A percentile compares a stretch with the other conserved stretches of the same genome.
Evolutionary conservation across 2,329 filamentous ascomycete genomes (phyloP).

Genomic region (Beauveria caledonica): DNA sequence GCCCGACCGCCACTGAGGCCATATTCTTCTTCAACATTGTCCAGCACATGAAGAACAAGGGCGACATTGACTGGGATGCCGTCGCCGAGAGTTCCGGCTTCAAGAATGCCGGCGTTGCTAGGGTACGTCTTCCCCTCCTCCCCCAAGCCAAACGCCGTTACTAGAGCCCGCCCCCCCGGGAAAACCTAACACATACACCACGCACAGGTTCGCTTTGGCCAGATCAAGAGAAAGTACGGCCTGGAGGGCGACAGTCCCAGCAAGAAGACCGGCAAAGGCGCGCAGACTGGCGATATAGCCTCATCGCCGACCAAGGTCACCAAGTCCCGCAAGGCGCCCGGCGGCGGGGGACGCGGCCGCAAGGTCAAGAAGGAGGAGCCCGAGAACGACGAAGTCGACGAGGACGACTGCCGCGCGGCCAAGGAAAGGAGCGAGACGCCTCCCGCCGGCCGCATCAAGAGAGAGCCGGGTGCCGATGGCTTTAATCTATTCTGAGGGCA

Average conservation of each 20-base stretch:
- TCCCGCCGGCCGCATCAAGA: constrained; percentile 4
- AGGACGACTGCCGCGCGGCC: background rate
- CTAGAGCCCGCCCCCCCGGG: too few species aligned
- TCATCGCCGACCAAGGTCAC: constrained; percentile 5
- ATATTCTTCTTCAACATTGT: constrained; percentile 38
- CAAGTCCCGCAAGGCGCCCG: constrained; percentile 14
- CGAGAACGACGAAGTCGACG: constrained; percentile 4
- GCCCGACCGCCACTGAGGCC: constrained; percentile 32
- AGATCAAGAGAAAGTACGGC: constrained; percentile 40
- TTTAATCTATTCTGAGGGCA: background rate
- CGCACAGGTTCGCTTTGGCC: constrained; percentile 36
- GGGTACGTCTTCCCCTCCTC: constrained; percentile 22
- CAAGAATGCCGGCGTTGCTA: constrained; percentile 38
- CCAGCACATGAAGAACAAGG: constrained; percentile 33
- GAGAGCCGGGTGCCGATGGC: background rate
- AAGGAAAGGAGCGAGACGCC: constrained; percentile 2
- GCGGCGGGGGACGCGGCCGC: constrained; percentile 14
- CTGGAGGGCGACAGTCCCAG: constrained; percentile 22
- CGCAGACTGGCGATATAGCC: constrained; percentile 2
- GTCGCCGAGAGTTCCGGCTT: constrained; percentile 35
- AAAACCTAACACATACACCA: background rate
- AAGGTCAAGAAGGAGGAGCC: constrained; percentile 15
- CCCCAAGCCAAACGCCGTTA: background rate
- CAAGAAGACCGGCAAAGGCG: background rate
- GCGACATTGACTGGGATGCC: constrained; percentile 39